Conservation (phyloP, 495 filamentous ascomycete species). For the Aspergillus ellipticus region DNA sequence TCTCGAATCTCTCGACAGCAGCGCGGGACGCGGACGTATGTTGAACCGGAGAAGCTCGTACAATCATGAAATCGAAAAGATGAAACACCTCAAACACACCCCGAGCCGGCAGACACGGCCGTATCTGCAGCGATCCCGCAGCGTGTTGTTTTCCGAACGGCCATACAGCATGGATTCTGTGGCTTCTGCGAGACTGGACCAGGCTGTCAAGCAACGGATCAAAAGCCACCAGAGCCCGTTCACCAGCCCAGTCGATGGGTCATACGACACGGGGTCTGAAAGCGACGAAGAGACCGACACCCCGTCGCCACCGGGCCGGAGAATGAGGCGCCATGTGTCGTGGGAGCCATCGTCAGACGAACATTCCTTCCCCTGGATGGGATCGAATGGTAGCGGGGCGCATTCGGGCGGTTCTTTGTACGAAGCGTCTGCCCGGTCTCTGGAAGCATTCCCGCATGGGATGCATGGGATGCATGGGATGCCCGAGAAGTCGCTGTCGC, state of each 20-base stretch:
- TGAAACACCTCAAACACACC: conserved; percentile 15
- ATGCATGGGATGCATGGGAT: conserved; percentile 21
- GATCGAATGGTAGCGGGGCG: neutral
- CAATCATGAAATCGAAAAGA: conserved; percentile 29
- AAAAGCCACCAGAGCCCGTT: conserved; percentile 3
- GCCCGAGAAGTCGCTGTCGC: conserved; percentile 23
- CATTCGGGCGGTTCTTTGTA: neutral
- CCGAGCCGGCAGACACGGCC: conserved; percentile 13
- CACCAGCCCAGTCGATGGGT: conserved; percentile 15
- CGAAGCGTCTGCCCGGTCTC: conserved; percentile 15
- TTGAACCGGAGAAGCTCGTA: conserved; percentile 32
- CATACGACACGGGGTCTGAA: conserved; percentile 19
- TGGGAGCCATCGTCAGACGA: conserved; percentile 18
- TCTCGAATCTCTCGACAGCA: conserved; percentile 21
- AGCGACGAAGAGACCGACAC: conserved; percentile 23
- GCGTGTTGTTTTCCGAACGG: conserved; percentile 29
- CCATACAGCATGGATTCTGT: conserved; percentile 14
- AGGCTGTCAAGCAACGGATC: neutral
- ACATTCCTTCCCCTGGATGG: neutral
- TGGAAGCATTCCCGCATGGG: conserved; percentile 15
- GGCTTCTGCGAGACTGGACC: conserved; percentile 11
- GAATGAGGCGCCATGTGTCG: conserved; percentile 7
- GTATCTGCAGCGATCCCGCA: conserved; percentile 30
- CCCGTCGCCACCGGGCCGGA: conserved; percentile 5
- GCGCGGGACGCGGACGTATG: conserved; percentile 18